These are phyloP conservation scores for Dicorynia guianensis DNA, from an alignment of 306 rosid genomes.

Conservation along the genomic window DNA sequence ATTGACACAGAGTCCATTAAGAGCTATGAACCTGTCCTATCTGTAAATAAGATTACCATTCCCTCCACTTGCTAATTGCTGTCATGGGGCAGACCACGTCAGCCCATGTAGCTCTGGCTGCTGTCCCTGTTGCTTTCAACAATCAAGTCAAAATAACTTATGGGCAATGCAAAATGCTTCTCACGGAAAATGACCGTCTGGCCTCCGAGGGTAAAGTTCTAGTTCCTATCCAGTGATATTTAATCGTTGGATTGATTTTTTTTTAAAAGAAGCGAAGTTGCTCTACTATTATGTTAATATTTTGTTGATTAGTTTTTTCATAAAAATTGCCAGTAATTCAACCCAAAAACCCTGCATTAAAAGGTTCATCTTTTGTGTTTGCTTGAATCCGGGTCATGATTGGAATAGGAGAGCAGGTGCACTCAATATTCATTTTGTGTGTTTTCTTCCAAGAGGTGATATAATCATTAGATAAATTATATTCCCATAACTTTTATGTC, in stretches of 20 bases:
- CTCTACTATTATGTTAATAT: too few species aligned
- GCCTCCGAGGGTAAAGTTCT: constrained; percentile 77
- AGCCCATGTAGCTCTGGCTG: too few species aligned
- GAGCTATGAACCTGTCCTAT: too few species aligned
- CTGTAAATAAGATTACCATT: too few species aligned
- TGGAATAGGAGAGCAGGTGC: constrained; percentile 80
- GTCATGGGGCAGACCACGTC: too few species aligned
- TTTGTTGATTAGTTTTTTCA: too few species aligned
- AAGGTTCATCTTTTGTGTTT: constrained; percentile 37
- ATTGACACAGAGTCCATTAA: too few species aligned
- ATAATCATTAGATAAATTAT: too few species aligned
- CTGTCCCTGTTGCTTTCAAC: too few species aligned
- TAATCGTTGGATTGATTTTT: constrained; percentile 24
- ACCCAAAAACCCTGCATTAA: constrained; percentile 16
- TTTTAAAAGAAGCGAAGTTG: too few species aligned
- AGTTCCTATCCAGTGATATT: constrained; percentile 36
- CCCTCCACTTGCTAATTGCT: too few species aligned
- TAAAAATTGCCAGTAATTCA: constrained; percentile 20
- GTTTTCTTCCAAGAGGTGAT: constrained; percentile 88
- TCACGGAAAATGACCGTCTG: constrained; percentile 59
- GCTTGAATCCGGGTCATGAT: constrained; percentile 72
- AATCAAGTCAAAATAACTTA: constrained; percentile 52
- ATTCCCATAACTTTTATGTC: too few species aligned
- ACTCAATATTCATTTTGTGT: constrained; percentile 72
- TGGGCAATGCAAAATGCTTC: constrained; percentile 44